These are phyloP conservation scores for Drechmeria coniospora DNA, from an alignment of 2,329 filamentous ascomycete species.

Conservation along the genomic window DNA sequence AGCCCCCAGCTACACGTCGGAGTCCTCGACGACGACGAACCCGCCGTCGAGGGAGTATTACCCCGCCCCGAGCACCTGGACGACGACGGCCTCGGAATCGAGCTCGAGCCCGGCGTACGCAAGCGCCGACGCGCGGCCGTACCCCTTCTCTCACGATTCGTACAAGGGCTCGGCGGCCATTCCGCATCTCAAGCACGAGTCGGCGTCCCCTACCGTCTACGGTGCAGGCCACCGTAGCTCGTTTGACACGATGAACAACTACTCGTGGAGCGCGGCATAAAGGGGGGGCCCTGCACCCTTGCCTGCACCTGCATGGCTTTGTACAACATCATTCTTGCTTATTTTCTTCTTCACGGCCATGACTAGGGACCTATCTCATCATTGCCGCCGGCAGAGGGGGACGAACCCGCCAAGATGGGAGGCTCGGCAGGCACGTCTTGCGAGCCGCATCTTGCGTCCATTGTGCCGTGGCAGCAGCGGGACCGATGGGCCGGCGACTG, in stretches of 20 bases:
- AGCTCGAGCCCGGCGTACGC: conserved; percentile 29
- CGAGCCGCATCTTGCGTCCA: too few species aligned
- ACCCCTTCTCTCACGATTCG: conserved; percentile 30
- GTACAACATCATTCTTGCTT: background rate
- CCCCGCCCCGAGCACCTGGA: conserved; percentile 34
- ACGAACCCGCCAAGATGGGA: too few species aligned
- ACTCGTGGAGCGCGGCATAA: conserved; percentile 40
- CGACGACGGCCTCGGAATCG: conserved; percentile 31
- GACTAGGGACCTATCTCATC: too few species aligned
- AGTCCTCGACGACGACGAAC: conserved; percentile 13
- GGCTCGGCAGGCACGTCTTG: too few species aligned
- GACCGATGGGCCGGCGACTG: too few species aligned
- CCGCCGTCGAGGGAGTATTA: conserved; percentile 34
- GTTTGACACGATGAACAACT: conserved; percentile 36
- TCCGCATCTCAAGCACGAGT: conserved; percentile 17
- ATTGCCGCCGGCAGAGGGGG: too few species aligned
- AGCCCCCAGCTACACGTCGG: conserved; percentile 13
- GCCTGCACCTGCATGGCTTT: too few species aligned
- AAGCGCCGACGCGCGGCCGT: conserved; percentile 29
- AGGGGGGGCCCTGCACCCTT: too few species aligned
- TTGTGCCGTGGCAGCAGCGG: too few species aligned
- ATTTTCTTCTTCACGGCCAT: background rate
- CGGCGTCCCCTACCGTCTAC: conserved; percentile 25
- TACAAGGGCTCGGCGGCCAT: conserved; percentile 23
- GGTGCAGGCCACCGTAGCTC: conserved; percentile 24